Base-by-base conservation (phyloP, 768 basidiomycete species). In the Trametopsis cervina region DNA sequence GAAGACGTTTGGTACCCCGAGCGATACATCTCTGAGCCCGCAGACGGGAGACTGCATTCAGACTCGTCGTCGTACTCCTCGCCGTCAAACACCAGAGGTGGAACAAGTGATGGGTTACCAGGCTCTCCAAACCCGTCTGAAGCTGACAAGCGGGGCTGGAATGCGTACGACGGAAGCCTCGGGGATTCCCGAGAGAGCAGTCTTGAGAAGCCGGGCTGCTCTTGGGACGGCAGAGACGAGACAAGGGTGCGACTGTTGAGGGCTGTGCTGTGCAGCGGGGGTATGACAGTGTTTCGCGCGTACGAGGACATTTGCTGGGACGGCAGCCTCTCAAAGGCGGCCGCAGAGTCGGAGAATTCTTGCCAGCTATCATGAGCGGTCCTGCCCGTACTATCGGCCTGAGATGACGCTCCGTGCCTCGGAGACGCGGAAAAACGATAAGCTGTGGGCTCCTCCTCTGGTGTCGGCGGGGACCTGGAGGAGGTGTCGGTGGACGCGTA, bases 61-160 rank as follows among this genome's bases (percentile, higher is more conserved):
- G 57, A 58, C 50, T 63, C 61, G 51, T 63, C 58, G 57, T 63
- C 61, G 50, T 57, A 59, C 22, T 60, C 60, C 15, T 59, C 57
- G 29, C 44, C 58, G 48, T 63, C 61, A 44, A 56, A 63, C 29
- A 63, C 55, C 38, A 63, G 57, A 17, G 52, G 52, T 6, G 61
- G 60, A 17, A 63, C 61, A 23, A 54, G 46, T 13, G 58, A 54
- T 23, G 59, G 61, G 53, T 57, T 61, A 29, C 56, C 55, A n/a
- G 61, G 61, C 50, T 63, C 61, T 21, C 52, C 44, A 49, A 59
- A 49, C 57, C 58, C 38, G 52, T 44, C 42, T 52, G 54, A 42
- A 52, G 35, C 42, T 20, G 26, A 47, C 17, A 55, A 55, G 46
- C 56, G 59, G 25, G 55, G 44, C 38, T 51, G 49, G 29, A 37